Evolutionary conservation across 495 filamentous ascomycete species (phyloP), one percentile per base, ranked within the genome.

Genomic region (Trichoderma gamsii): DNA sequence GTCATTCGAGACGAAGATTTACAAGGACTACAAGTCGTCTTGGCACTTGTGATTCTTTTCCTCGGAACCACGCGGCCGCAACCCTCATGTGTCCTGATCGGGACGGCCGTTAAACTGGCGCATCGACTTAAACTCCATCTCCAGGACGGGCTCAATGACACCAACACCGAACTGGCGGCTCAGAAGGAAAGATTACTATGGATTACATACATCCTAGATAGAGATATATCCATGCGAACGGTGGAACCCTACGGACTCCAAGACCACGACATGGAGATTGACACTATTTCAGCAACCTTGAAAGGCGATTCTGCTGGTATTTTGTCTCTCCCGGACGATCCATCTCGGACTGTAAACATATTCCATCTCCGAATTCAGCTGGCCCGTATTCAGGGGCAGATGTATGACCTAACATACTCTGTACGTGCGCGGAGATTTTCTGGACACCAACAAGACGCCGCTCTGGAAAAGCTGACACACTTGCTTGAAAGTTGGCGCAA

Each of bases 171-270:
- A 21, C n/a, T 23, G 32, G 51, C 69, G 69, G 67, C 63, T 52
- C 2, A 44, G 65, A 16, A 69, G 67, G 35, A 68, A 11, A 69
- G 67, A 35, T 51, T 72, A 15, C 70, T 72, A 41, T 72, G 71
- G 71, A 64, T 70, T 41, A 56, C 69, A 3, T 72, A 72, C 44
- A 64, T 72, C 51, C 23, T 72, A 0, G 71, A 72, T 41, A 66
- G 46, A 9, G 67, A 69, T 38, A 64, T 70, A 13, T 68, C 66
- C 41, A 3, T 69, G 35, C 66, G 67, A 35, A 41, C 69, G 4
- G 9, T n/a, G 29, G 46, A 66, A 6, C 69, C 66, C 23, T 41
- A 69, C 6, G 25, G 68, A 29, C 67, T 66, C 29, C 25, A n/a
- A 0, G 71, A 72, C 38, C 56, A 16, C 38, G 51, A 68, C 16